Conservation (phyloP, 192 early-diverging fungal genomes). For the Gryganskiella cystojenkinii region DNA sequence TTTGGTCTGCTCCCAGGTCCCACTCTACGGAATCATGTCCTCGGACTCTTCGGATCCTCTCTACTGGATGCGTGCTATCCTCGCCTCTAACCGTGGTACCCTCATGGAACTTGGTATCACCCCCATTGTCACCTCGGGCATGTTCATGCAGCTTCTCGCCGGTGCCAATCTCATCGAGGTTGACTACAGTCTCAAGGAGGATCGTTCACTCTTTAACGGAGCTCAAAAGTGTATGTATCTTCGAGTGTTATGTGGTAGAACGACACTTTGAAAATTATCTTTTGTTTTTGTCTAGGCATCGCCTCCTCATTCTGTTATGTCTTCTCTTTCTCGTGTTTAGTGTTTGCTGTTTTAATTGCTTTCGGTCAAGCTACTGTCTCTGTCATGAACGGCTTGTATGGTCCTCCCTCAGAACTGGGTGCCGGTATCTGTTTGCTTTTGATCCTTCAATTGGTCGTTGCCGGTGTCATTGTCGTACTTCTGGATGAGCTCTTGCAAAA, state of each 20-base stretch:
- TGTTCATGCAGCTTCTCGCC: slow-evolving; percentile 99
- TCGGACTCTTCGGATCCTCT: slow-evolving; percentile 99
- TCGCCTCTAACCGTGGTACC: slow-evolving; percentile 99
- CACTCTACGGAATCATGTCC: slow-evolving; percentile 99
- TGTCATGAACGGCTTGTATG: slow-evolving; percentile 97
- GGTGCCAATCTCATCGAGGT: slow-evolving; percentile 99
- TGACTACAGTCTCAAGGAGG: slow-evolving; percentile 98
- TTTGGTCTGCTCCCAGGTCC: slow-evolving; percentile 99
- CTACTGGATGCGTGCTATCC: slow-evolving; percentile 99
- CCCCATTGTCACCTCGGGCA: slow-evolving; percentile 98
- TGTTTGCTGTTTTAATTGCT: slow-evolving; percentile 98
- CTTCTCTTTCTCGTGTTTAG: slow-evolving; percentile 28
- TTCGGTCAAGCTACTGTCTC: slow-evolving; percentile 97
- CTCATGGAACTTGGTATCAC: slow-evolving; percentile 99
- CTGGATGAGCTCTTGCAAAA: slow-evolving; percentile 99
- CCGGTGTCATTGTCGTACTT: slow-evolving; percentile 94
- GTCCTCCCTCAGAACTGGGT: slow-evolving; percentile 92
- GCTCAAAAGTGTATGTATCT: slow-evolving; percentile 88
- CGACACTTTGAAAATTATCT: no score
- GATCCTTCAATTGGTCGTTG: slow-evolving; percentile 95
- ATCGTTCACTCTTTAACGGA: slow-evolving; percentile 98
- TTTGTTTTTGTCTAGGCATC: no score
- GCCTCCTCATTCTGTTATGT: no score
- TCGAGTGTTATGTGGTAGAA: no score
- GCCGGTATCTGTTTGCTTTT: slow-evolving; percentile 94